Conservation (phyloP, 2,329 filamentous ascomycete species). For the Akanthomyces muscarius region DNA sequence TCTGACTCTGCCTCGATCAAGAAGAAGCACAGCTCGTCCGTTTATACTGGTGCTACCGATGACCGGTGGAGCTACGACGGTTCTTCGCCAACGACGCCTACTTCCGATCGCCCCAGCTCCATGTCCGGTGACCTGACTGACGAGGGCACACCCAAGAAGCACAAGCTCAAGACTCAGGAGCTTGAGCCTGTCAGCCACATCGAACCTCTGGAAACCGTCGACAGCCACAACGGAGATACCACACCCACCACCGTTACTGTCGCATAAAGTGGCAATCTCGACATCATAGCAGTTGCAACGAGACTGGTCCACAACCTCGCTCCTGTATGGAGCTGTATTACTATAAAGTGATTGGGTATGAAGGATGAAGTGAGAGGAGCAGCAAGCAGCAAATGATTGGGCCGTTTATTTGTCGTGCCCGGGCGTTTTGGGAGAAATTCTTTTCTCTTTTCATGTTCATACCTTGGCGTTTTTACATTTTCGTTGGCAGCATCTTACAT, state of each 20-base stretch:
- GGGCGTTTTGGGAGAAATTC: constrained; percentile 22
- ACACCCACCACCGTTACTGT: constrained; percentile 14
- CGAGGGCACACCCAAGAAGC: constrained; percentile 34
- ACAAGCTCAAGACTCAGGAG: constrained; percentile 21
- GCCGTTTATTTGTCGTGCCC: constrained; percentile 20
- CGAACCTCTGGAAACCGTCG: constrained; percentile 4
- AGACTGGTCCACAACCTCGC: not conserved
- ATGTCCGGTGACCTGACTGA: constrained; percentile 29
- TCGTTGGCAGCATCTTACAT: constrained; percentile 1
- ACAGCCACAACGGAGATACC: constrained; percentile 8
- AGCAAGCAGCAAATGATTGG: constrained; percentile 1
- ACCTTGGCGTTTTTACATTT: constrained; percentile 5
- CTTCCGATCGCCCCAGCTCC: constrained; percentile 34
- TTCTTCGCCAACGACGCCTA: constrained; percentile 36
- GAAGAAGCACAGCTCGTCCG: constrained; percentile 36
- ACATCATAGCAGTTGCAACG: not conserved
- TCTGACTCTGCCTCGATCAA: constrained; percentile 26
- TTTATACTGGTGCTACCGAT: constrained; percentile 36
- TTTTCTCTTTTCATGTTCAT: constrained; percentile 3
- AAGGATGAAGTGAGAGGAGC: not conserved
- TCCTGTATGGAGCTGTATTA: constrained; percentile 4
- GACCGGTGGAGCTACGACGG: constrained; percentile 36
- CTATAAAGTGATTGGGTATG: constrained; percentile 15
- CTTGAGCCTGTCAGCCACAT: not conserved
- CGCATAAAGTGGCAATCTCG: constrained; percentile 1